Percentiles rank a stretch among this genome's conserved stretches.
Conservation (phyloP, 177 flowering plant species). For the Vitis hybrid region DNA sequence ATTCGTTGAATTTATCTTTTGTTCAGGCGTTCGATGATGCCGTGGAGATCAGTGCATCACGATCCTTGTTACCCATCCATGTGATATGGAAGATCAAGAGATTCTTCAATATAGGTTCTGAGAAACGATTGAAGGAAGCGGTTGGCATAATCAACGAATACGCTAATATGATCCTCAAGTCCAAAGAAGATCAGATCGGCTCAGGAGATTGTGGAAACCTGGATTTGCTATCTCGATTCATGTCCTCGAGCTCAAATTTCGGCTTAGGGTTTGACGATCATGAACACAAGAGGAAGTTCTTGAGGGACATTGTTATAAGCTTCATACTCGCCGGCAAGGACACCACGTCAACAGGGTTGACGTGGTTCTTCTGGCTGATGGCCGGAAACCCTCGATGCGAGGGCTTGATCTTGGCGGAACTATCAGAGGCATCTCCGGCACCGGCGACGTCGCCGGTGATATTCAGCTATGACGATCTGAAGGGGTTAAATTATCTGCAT, state of each 20-base stretch:
- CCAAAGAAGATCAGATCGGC: neutral
- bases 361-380: constrained; percentile 63
- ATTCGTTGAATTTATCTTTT: constrained; percentile 9
- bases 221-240: constrained; percentile 51
- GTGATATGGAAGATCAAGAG: constrained; percentile 40
- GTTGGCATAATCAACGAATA: constrained; percentile 16
- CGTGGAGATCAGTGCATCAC: constrained; percentile 15
- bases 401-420: constrained; percentile 25
- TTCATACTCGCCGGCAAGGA: constrained; percentile 60
- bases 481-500: constrained; percentile 37
- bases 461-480: constrained; percentile 38
- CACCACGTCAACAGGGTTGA: constrained; percentile 47
- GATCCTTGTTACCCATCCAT: constrained; percentile 28
- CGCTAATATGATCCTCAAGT: constrained; percentile 25
- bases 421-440: constrained; percentile 7
- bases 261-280: constrained; percentile 20
- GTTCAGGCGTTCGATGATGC: constrained; percentile 44
- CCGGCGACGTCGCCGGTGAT: neutral
- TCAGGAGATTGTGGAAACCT: neutral
- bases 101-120: constrained; percentile 33
- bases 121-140: constrained; percentile 30
- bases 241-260: constrained; percentile 14
- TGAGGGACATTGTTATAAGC: constrained; percentile 51
- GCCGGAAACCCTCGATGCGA: constrained; percentile 30
- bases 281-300: constrained; percentile 31